Evolutionary conservation across 2,329 filamentous ascomycete species (phyloP).

Genomic region (Endoconidiophora laricicola): DNA sequence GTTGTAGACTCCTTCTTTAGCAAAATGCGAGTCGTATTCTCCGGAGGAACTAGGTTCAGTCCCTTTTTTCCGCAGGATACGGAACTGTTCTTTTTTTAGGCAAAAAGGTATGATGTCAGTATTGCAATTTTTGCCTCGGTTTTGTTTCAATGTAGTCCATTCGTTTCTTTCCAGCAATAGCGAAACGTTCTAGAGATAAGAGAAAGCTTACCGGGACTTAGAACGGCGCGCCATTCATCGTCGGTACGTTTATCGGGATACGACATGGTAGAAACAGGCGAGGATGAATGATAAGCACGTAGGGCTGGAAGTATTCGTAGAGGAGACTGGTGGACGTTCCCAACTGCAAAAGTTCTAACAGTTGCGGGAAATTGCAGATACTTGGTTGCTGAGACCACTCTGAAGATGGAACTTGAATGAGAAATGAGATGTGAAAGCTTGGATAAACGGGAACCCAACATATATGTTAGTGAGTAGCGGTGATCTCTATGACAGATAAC

Average conservation of each 20-base stretch:
- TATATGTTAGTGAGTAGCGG: too few species aligned
- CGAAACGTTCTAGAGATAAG: neutral
- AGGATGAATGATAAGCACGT: slow-evolving; percentile 46
- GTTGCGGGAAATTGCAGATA: neutral
- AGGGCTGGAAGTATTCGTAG: slow-evolving; percentile 49
- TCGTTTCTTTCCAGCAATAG: too few species aligned
- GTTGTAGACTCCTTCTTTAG: slow-evolving; percentile 59
- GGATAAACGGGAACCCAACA: too few species aligned
- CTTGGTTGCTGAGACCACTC: too few species aligned
- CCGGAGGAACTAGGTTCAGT: slow-evolving; percentile 71
- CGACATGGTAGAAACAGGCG: slow-evolving; percentile 37
- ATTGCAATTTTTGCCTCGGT: too few species aligned
- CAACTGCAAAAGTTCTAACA: too few species aligned
- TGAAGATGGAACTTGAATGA: too few species aligned
- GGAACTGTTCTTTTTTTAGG: slow-evolving; percentile 64
- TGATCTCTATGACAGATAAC: too few species aligned
- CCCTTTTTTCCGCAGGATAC: slow-evolving; percentile 77
- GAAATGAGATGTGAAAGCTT: too few species aligned
- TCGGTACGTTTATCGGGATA: slow-evolving; percentile 69
- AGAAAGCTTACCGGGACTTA: slow-evolving; percentile 36
- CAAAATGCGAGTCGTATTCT: slow-evolving; percentile 74
- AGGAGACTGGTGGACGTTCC: neutral
- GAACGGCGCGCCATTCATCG: slow-evolving; percentile 76
- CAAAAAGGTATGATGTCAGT: neutral
- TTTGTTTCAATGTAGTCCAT: too few species aligned